Evolutionary conservation across 495 filamentous ascomycete genomes (phyloP), one percentile per base, ranked within the genome.

Genomic region (Aspergillus carlsbadensis): DNA sequence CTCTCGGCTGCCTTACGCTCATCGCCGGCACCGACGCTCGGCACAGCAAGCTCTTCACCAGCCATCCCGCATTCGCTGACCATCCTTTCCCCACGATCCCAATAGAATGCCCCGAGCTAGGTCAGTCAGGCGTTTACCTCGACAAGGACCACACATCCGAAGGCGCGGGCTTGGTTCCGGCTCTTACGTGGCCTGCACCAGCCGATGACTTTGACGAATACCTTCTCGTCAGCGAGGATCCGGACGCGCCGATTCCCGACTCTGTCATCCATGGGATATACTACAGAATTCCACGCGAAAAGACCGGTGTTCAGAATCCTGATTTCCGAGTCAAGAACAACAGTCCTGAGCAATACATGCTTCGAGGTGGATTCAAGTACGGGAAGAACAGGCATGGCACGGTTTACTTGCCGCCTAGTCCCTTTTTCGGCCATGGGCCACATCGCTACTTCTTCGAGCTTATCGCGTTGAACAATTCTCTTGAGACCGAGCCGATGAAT

Each of bases 381-480:
- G 77, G 76, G n/a, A 55, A 61, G 54, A 78, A 74, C 36, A 63
- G 70, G 18, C 58, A 67, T 8, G 66, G 65, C 2, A 67, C 34
- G 10, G 58, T 77, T 2, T 80, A 77, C 48, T 68, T 73, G 10
- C 56, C 74, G 7, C 74, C 78, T 0, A 58, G 64, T n/a, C 74
- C 76, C 8, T 51, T 76, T 26, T 49, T 74, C 50, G 76, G 77
- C 29, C 70, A 80, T 62, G 79, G 78, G 0, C 68, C 69, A 14
- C 79, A 80, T 63, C 69, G 79, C 51, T 80, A 79, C 59, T 79
- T 81, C 59, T 81, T 72, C 58, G 66, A 77, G 39, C 61, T 84
- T 10, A 56, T 81, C 24, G 79, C 72, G 6, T 64, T 81, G 17
- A 75, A 66, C 34, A 62, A 75, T 51, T 64, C 62, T 21, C 61